Evolutionary conservation across 345 rosid genomes (phyloP), one percentile per base, ranked within the genome.

Genomic region (Pseudoturritis turrita): DNA sequence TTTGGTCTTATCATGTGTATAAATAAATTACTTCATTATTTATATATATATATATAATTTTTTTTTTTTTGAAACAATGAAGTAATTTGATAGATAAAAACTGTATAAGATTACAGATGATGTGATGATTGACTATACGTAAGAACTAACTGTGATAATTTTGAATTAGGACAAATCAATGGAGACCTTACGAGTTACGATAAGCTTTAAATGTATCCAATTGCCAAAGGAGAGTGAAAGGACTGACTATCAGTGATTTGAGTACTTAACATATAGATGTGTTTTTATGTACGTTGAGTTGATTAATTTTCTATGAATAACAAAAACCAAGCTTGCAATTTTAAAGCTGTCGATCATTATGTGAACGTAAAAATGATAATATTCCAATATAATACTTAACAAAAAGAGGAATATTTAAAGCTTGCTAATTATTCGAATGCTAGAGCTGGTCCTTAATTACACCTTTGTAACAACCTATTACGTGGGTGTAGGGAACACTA

Each of bases 381-480:
- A 40, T 19, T 26, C 40, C 6, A 11, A 22, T n/a, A 15, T 10
- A 23, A 2, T 8, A 44, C 12, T 12, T 9, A 14, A 6, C 14
- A 15, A 10, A 21, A 66, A 39, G 6, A 17, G 17, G 21, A 58
- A 66, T 36, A 46, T 17, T 25, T 17, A 65, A 56, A 66, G 45
- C 54, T 37, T n/a, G 54, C 62, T 58, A 66, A 66, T 50, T 58
- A 74, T 58, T 74, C 35, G 50, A 43, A 45, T 45, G 49, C 40
- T 17, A 72, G 65, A 53, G 47, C 52, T 62, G 77, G 71, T 64
- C 77, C 71, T 73, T n/a, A n/a, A n/a, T n/a, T 57, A 12, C 70
- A 33, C 54, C 35, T 40, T 33, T 61, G 75, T 61, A 51, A 71
- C 61, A 37, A 41, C 45, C 52, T 29, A 50, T 50, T 64, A 11